Conservation (phyloP, 345 rosid genomes). For the Lepidium didymum region DNA sequence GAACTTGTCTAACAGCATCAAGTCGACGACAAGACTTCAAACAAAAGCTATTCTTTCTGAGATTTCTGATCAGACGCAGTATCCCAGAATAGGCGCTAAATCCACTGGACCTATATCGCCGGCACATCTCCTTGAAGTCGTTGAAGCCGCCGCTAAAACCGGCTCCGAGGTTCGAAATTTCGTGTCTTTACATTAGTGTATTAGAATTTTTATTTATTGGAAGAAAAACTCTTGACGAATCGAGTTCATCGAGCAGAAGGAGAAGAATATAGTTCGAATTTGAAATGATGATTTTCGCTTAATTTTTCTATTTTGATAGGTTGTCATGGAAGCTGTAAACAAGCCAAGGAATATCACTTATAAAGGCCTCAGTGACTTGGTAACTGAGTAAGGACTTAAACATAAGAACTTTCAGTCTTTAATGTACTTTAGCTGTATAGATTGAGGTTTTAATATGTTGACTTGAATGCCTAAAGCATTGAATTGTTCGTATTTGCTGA, state of each 20-base stretch:
- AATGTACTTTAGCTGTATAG: neutral
- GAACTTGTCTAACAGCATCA: constrained; percentile 5
- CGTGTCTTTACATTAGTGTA: neutral
- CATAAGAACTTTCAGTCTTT: neutral
- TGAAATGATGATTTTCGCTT: neutral
- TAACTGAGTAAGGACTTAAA: constrained; percentile 64
- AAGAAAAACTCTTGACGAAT: neutral
- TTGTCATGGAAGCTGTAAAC: constrained; percentile 90
- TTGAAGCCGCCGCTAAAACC: constrained; percentile 75
- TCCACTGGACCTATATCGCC: constrained; percentile 64
- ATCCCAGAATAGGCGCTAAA: constrained; percentile 54
- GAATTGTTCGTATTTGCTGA: constrained; percentile 16
- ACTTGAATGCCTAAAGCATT: neutral
- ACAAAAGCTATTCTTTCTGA: constrained; percentile 46
- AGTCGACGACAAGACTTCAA: constrained; percentile 4
- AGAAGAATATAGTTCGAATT: neutral
- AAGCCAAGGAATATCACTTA: constrained; percentile 74
- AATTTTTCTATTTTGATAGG: constrained; percentile 32
- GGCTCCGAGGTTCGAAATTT: constrained; percentile 66
- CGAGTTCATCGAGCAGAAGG: neutral
- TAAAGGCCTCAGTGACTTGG: constrained; percentile 83
- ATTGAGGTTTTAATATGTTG: neutral
- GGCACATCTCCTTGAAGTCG: constrained; percentile 61
- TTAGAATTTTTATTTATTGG: neutral
- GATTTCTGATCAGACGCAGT: constrained; percentile 35